These are phyloP conservation scores for Caryocar brasiliense DNA, from an alignment of 441 rosid species.

Conservation along the genomic window DNA sequence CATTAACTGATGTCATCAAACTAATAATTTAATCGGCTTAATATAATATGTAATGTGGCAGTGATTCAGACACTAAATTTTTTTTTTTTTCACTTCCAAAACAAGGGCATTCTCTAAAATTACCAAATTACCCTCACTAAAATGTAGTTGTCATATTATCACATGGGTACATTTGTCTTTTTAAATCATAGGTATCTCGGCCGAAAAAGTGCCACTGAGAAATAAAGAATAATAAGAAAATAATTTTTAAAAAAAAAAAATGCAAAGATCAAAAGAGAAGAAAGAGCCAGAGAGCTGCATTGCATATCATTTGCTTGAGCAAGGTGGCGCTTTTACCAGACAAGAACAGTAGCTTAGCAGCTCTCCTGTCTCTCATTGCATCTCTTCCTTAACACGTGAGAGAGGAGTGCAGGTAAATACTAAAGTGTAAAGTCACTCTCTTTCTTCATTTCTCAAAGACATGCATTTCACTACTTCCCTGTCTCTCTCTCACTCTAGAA, in stretches of 20 bases:
- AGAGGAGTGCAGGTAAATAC: conserved; percentile 12
- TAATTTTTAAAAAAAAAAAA: background rate
- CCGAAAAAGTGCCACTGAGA: no score
- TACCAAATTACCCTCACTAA: background rate
- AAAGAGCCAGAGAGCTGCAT: conserved; percentile 3
- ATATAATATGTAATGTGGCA: no score
- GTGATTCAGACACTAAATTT: conserved; percentile 16
- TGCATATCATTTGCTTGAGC: conserved; percentile 31
- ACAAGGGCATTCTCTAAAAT: background rate
- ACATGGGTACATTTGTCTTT: conserved; percentile 21
- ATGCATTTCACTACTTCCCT: conserved; percentile 12
- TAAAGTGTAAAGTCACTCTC: conserved; percentile 2
- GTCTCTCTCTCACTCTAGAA: conserved; percentile 11
- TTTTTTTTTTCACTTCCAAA: no score
- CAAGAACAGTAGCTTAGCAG: conserved; percentile 34
- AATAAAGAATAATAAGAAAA: background rate
- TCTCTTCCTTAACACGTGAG: conserved; percentile 11
- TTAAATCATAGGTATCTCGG: no score
- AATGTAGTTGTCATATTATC: no score
- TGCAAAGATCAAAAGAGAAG: background rate
- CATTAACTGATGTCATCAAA: background rate
- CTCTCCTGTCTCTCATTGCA: conserved; percentile 26
- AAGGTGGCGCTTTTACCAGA: conserved; percentile 22
- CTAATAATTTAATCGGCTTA: conserved; percentile 15
- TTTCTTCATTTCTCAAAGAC: conserved; percentile 11